Conservation (phyloP, 2,329 filamentous ascomycete species). For the Metarhizium guizhouense region DNA sequence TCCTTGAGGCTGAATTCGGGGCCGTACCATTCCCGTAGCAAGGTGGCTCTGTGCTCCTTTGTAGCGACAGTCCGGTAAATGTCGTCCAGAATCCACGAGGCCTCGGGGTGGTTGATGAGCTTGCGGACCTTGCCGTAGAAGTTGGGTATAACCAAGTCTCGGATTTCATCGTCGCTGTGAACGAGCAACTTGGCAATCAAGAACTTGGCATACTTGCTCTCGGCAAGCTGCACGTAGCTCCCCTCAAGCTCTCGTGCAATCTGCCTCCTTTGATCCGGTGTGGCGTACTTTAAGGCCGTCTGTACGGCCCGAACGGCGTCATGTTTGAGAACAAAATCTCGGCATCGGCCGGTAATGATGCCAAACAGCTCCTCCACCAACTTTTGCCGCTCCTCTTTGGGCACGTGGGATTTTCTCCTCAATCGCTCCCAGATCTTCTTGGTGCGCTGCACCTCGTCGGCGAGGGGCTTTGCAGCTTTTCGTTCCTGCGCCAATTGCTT, state of each 20-base stretch:
- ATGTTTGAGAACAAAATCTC: slow-evolving; percentile 97
- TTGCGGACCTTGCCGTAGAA: slow-evolving; percentile 92
- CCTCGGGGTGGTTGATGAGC: slow-evolving; percentile 92
- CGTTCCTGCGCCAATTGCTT: slow-evolving; percentile 81
- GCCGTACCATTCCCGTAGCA: slow-evolving; percentile 94
- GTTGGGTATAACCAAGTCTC: slow-evolving; percentile 83
- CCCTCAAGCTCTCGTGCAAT: slow-evolving; percentile 84
- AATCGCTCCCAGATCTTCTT: slow-evolving; percentile 98
- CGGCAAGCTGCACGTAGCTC: slow-evolving; percentile 73
- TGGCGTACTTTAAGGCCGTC: slow-evolving; percentile 94
- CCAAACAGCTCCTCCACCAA: slow-evolving; percentile 83
- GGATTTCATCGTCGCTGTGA: slow-evolving; percentile 80
- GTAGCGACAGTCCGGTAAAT: slow-evolving; percentile 86
- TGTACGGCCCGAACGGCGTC: slow-evolving; percentile 95
- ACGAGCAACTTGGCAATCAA: slow-evolving; percentile 90
- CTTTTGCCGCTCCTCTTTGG: slow-evolving; percentile 76
- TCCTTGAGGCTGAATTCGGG: slow-evolving; percentile 82
- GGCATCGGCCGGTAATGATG: slow-evolving; percentile 84
- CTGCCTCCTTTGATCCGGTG: slow-evolving; percentile 69
- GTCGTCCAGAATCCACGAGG: slow-evolving; percentile 95
- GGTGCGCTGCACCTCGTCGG: slow-evolving; percentile 76
- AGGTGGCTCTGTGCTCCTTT: slow-evolving; percentile 71
- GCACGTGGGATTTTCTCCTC: slow-evolving; percentile 86
- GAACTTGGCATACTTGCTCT: slow-evolving; percentile 97
- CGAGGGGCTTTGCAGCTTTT: slow-evolving; percentile 86